Conservation (phyloP, 345 rosid genomes). For the Luvunga scandens region DNA sequence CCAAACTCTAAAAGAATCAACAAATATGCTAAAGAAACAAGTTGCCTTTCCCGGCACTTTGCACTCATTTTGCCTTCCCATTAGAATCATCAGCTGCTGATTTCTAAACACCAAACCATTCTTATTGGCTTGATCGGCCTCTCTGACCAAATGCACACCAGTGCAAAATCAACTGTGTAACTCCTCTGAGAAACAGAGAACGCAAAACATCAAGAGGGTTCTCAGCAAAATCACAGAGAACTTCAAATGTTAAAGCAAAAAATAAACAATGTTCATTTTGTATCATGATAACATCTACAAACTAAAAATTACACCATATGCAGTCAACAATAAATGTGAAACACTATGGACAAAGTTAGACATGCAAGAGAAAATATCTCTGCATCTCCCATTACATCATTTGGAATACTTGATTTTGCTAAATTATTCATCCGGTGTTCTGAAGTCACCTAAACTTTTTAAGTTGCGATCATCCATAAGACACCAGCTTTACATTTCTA, state of each 20-base stretch:
- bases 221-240: neutral
- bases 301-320: neutral
- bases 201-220: conserved; percentile 10
- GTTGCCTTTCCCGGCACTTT: neutral
- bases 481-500: neutral
- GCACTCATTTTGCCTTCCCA: neutral
- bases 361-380: neutral
- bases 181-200: conserved; percentile 20
- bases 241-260: neutral
- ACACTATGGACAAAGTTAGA: neutral
- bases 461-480: neutral
- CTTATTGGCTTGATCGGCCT: neutral
- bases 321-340: neutral
- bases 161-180: conserved; percentile 9
- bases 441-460: neutral
- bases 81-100: conserved; percentile 14
- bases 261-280: neutral
- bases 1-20: neutral
- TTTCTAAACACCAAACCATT: neutral
- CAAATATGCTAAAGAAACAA: neutral
- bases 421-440: neutral
- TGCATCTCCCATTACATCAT: neutral
- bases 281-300: neutral
- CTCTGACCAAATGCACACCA: neutral
- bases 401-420: neutral